Base-by-base conservation (phyloP, 768 basidiomycete genomes). In the Albatrellus ellisii region DNA sequence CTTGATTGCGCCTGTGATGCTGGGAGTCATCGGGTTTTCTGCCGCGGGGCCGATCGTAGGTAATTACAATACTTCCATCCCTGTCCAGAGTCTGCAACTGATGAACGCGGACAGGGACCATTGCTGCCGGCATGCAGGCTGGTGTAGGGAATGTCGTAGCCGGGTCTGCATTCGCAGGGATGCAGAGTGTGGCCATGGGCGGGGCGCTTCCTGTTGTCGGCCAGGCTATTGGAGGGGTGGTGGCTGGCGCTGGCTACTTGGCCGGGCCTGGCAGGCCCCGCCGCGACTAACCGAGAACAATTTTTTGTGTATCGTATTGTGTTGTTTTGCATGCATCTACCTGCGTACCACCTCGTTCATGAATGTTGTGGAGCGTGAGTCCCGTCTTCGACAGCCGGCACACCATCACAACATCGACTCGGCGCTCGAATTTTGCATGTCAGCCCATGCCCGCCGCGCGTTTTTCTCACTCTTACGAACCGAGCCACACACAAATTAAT, bases 71-170 rank as follows among this genome's bases (percentile, higher is more conserved):
- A n/a, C n/a, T 17, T 26, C 20, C 20, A 20, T 8, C 20, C 4
- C 22, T 18, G 21, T 17, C 14, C 22, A 4, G 27, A n/a, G n/a
- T n/a, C n/a, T 14, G 14, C 29, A 6, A 15, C 31, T 15, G 6
- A 4, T 26, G 24, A 4, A 11, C 31, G n/a, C 31, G 14, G 2
- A 36, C 25, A 54, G 54, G 56, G 20, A 45, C 48, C 1, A 9
- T 52, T 2, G 55, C 53, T 15, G 55, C 54, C 5, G 48, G 47
- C 2, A 50, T 47, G 12, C 53, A 56, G 28, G 46, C 52, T 17
- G 45, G 47, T 7, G 50, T 57, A 14, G 55, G 54, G 20, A 52
- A 43, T 33, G 52, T 57, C 5, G 45, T 28, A 1, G 50, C 46
- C 7, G 53, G 56, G 8, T 50, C 47, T 0, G 5, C 43, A 1